Base-by-base conservation (phyloP, 83 land plant species). In the Thuja plicata region DNA sequence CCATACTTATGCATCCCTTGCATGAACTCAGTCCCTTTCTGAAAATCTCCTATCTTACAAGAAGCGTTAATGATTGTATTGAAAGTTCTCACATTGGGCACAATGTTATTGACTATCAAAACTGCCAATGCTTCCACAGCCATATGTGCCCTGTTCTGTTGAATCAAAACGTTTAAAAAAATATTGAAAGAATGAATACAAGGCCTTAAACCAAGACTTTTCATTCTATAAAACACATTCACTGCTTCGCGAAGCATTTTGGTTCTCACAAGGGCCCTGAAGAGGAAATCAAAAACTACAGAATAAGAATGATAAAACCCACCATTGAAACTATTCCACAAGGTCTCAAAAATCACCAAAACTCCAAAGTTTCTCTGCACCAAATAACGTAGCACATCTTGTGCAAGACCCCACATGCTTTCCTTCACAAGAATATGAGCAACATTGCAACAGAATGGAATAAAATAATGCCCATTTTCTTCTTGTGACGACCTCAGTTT, bases 1-100 rank as follows among this genome's bases (percentile, higher is more conserved):
- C 93, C 74, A 84, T 81, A 91, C 43, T 88, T 91, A 27, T 71
- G 88, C 99, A 98, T 98, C 88, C 94, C 89, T 76, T 91, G 76
- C 41, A 98, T 76, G 16, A 97, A 88, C 38, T 92, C 91, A 48
- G 91, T 92, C 3, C 93, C 97, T 71, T 92, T 88, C 27, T 88
- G 43, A 66, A 91, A 86, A 41, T 57, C 84, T 3, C 96, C 93
- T 88, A 87, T 92, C 34, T 88, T 86, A 89, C 93, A 94, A 78
- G 90, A 89, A 19, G 94, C 94, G 60, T 91, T 91, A 86, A 94
- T 89, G 90, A 95, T 89, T 1, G 55, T 54, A 83, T 91, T 94
- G 46, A 92, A 95, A 16, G 88, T 91, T 77, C 86, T 60, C 45
- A 74, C 87, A 40, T 66, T 85, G 76, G 95, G 96, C 8, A 66